phyloP scores from a whole-genome alignment of 2,329 filamentous ascomycete genomes.

The Colletotrichum paranaense region DNA sequence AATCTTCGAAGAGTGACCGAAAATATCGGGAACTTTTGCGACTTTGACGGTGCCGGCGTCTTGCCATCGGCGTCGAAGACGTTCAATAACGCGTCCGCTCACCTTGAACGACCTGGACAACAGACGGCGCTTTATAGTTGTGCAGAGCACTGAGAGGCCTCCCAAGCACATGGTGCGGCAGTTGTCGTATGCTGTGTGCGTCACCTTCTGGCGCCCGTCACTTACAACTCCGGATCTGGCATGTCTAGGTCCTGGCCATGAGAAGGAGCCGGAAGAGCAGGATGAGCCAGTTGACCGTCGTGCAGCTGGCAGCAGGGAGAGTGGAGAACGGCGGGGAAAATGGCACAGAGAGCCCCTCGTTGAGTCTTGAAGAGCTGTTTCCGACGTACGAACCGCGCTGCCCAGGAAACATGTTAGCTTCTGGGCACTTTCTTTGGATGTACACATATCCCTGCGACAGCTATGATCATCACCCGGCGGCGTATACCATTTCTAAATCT shows the following conservation, averaged over 20 bases:
- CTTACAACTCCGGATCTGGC: slow-evolving; percentile 1
- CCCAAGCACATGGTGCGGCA: slow-evolving; percentile 11
- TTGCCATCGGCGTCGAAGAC: neutral
- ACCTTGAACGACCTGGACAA: slow-evolving; percentile 5
- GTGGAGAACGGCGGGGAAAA: neutral
- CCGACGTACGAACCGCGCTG: slow-evolving; percentile 1
- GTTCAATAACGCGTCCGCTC: neutral
- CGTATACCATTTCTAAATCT: neutral
- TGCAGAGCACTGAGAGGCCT: slow-evolving; percentile 27
- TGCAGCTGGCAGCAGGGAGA: neutral
- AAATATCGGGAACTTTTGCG: neutral
- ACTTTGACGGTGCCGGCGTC: neutral
- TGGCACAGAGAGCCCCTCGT: neutral
- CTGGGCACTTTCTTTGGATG: slow-evolving; percentile 30
- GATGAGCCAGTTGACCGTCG: neutral
- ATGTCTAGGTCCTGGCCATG: slow-evolving; percentile 5
- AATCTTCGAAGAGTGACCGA: neutral
- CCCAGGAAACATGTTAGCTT: neutral
- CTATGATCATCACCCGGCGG: slow-evolving; percentile 1
- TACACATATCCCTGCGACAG: neutral
- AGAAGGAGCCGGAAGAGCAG: neutral
- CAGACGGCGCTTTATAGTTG: slow-evolving; percentile 33
- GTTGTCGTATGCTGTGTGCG: slow-evolving; percentile 29
- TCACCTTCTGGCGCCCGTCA: slow-evolving; percentile 14
- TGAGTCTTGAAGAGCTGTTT: slow-evolving; percentile 1